Evolutionary conservation across 176 grass and related monocot species (phyloP).

Genomic region (Cenchrus purpureus): DNA sequence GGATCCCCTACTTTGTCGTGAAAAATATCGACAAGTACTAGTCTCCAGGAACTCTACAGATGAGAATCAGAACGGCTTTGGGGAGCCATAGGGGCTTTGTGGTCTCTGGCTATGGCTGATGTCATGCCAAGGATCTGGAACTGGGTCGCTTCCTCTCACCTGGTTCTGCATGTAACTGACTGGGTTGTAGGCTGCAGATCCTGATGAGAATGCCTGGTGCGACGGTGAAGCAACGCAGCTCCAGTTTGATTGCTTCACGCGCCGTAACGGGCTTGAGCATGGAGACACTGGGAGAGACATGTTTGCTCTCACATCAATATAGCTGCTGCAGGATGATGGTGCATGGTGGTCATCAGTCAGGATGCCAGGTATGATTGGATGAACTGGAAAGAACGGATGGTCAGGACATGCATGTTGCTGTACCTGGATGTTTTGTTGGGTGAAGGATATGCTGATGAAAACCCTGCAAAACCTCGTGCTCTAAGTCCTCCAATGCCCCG

Average conservation of each 20-base stretch:
- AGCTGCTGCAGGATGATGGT: constrained; percentile 38
- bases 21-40: neutral
- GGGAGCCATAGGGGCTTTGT: constrained; percentile 75
- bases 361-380: neutral
- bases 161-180: constrained; percentile 49
- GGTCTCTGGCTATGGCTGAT: constrained; percentile 49
- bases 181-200: constrained; percentile 38
- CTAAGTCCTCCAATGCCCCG: constrained; percentile 56
- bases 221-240: constrained; percentile 87
- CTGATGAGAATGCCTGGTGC: constrained; percentile 50
- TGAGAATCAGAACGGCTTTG: constrained; percentile 60
- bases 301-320: constrained; percentile 61
- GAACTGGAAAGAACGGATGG: neutral
- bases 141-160: constrained; percentile 38
- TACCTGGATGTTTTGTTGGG: constrained; percentile 41
- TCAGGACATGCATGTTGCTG: neutral
- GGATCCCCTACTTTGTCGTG: neutral
- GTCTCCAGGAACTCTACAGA: constrained; percentile 1
- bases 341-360: neutral
- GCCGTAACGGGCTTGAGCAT: constrained; percentile 71
- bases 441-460: constrained; percentile 57
- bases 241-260: constrained; percentile 70
- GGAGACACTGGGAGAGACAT: constrained; percentile 89
- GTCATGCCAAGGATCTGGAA: constrained; percentile 59
- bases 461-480: constrained; percentile 42